These are phyloP conservation scores for Rhizophagus prolifer DNA, from an alignment of 192 early-diverging fungal genomes.

Conservation along the genomic window DNA sequence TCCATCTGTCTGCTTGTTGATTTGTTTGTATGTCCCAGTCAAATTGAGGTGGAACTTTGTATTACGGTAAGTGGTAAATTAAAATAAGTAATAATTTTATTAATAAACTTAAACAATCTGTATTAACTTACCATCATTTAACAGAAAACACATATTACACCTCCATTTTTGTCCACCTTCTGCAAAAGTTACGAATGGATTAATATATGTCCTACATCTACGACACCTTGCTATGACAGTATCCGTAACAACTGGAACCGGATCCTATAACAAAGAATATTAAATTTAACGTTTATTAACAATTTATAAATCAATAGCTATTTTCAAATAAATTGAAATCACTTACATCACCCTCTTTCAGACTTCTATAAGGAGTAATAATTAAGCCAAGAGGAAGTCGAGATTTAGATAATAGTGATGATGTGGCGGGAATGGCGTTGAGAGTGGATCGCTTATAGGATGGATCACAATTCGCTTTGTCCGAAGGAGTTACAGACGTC, in stretches of 20 bases:
- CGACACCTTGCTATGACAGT: slow-evolving; percentile 91
- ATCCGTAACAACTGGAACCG: slow-evolving; percentile 87
- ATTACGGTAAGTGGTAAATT: not conserved
- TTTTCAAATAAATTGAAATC: not conserved
- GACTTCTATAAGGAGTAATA: slow-evolving; percentile 82
- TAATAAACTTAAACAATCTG: not conserved
- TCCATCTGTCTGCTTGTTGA: slow-evolving; percentile 79
- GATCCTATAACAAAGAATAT: slow-evolving; percentile 42
- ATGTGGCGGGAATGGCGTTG: slow-evolving; percentile 84
- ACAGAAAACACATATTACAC: slow-evolving; percentile 92
- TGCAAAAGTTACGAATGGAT: slow-evolving; percentile 93
- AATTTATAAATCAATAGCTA: not conserved
- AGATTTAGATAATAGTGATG: slow-evolving; percentile 80
- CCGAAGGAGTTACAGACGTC: slow-evolving; percentile 55
- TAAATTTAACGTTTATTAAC: not conserved
- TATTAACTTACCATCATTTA: slow-evolving; percentile 76
- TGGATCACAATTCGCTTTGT: slow-evolving; percentile 64
- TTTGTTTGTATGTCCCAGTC: slow-evolving; percentile 80
- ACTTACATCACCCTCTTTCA: slow-evolving; percentile 71
- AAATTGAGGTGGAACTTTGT: slow-evolving; percentile 66
- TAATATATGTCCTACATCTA: slow-evolving; percentile 94
- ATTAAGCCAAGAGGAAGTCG: slow-evolving; percentile 87
- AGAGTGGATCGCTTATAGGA: slow-evolving; percentile 88
- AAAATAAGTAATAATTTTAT: not conserved
- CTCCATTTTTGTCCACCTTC: slow-evolving; percentile 96